These are phyloP conservation scores for Citeromyces nyonsensis DNA, from an alignment of 805 yeast genomes.

Conservation along the genomic window DNA sequence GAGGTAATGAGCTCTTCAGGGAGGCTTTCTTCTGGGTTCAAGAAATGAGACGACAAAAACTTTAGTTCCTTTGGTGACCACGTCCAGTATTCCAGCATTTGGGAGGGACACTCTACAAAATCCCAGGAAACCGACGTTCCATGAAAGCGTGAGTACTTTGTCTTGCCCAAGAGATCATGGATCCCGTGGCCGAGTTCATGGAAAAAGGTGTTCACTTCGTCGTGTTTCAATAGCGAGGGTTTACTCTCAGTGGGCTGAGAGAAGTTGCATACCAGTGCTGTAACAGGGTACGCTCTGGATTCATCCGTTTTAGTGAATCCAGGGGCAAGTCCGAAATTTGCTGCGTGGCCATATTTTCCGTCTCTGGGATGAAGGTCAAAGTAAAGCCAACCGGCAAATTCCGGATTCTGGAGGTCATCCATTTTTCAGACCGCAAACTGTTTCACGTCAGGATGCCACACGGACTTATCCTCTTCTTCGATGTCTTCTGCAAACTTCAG, in stretches of 20 bases:
- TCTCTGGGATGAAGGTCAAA: slow-evolving; percentile 77
- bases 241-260: slow-evolving; percentile 55
- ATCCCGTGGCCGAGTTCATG: slow-evolving; percentile 88
- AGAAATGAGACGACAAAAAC: slow-evolving; percentile 49
- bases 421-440: slow-evolving; percentile 58
- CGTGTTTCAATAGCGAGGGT: slow-evolving; percentile 65
- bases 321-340: slow-evolving; percentile 56
- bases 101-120: slow-evolving; percentile 87
- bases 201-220: slow-evolving; percentile 72
- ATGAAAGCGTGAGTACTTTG: slow-evolving; percentile 50
- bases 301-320: slow-evolving; percentile 38
- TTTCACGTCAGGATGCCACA: slow-evolving; percentile 73
- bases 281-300: slow-evolving; percentile 43
- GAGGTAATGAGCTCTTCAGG: slow-evolving; percentile 41
- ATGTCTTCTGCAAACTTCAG: slow-evolving; percentile 44
- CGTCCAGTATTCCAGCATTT: slow-evolving; percentile 79
- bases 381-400: slow-evolving; percentile 65
- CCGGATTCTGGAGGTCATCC: slow-evolving; percentile 29
- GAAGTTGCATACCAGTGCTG: slow-evolving; percentile 75
- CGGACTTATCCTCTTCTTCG: slow-evolving; percentile 19
- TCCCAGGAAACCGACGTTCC: slow-evolving; percentile 75
- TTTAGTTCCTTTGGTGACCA: slow-evolving; percentile 56
- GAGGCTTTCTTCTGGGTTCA: slow-evolving; percentile 36
- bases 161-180: slow-evolving; percentile 58
- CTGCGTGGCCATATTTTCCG: slow-evolving; percentile 84